Base-by-base conservation (phyloP, 2,329 filamentous ascomycete species). In the Colletotrichum sp. region DNA sequence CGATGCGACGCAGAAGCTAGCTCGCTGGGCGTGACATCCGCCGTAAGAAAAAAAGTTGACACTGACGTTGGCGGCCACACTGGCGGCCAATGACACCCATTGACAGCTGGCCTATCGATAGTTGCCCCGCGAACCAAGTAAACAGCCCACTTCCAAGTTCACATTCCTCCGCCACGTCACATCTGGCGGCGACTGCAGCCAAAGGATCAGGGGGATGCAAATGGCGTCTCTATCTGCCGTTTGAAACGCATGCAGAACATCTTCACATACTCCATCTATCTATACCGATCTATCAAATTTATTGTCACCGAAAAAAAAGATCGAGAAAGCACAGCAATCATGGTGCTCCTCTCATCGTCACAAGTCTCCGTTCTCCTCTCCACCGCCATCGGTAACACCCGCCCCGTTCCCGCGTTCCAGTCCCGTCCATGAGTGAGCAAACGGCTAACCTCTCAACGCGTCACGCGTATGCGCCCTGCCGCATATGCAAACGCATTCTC, bases 321-420 rank as follows among this genome's bases (percentile, higher is more conserved):
- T 49, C n/a, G n/a, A 49, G 44, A 4, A 49, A 44, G 9, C 57
- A 36, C 63, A 21, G 55, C 65, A 8, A 44, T 30, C 67, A 75
- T 77, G 76, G 76, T 93, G 81, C 86, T 95, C 78, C 90, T 95
- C 80, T 93, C 92, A 8, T 93, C 92, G 18, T 89, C 91, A 12
- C 93, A 95, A 86, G 93, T 95, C 71, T 95, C 93, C 49, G 86
- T 95, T 76, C 87, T 93, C 76, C 86, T 93, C 75, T 93, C 93
- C 30, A 90, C 90, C 12, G 83, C 86, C 52, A 91, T 95, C 77
- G 88, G 94, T 95, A 89, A 75, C 88, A 83, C 72, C 60, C 67
- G 65, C 73, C 52, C 44, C 69, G 59, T 76, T 63, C 39, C 65
- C 72, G 69, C 49, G 76, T 63, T 75, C 71, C 78, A 77, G 64